phyloP scores from a whole-genome alignment of 495 filamentous ascomycete species.

The Aspergillus heteromorphus region DNA sequence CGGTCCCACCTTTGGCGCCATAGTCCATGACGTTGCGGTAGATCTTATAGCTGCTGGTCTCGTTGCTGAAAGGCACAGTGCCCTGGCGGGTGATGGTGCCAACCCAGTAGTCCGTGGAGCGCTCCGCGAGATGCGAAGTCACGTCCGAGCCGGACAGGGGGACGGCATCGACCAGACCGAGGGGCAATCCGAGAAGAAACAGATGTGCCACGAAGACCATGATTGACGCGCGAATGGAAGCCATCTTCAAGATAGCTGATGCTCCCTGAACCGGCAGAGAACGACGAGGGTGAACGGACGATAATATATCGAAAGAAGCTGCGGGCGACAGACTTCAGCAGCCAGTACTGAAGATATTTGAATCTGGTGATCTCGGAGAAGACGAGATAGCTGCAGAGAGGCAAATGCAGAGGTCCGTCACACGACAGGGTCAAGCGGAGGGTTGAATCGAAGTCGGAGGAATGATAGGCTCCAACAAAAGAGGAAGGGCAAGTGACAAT shows the following conservation, averaged over 20 bases:
- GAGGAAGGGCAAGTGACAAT: no score
- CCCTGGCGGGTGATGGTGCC: constrained; percentile 67
- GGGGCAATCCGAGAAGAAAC: constrained; percentile 33
- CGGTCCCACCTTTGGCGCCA: constrained; percentile 49
- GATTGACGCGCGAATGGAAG: constrained; percentile 19
- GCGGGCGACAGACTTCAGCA: constrained; percentile 24
- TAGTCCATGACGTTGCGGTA: constrained; percentile 87
- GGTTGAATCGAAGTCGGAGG: background rate
- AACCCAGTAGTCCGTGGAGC: constrained; percentile 62
- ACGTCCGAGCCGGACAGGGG: constrained; percentile 26
- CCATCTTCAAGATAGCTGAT: constrained; percentile 24
- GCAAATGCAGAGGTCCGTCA: constrained; percentile 2
- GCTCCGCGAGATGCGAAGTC: constrained; percentile 6
- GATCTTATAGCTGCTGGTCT: constrained; percentile 56
- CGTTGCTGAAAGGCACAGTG: constrained; percentile 54
- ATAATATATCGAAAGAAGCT: constrained; percentile 10
- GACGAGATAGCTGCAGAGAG: no score
- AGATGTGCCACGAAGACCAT: constrained; percentile 33
- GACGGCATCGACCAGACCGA: constrained; percentile 38
- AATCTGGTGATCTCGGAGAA: constrained; percentile 13
- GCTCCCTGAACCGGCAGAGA: constrained; percentile 37
- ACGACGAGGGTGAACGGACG: constrained; percentile 1
- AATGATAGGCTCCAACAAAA: background rate
- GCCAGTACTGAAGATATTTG: constrained; percentile 25
- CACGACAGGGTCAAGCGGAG: constrained; percentile 14